Evolutionary conservation across 495 filamentous ascomycete species (phyloP).

Genomic region (Lasiosphaeris hirsuta): DNA sequence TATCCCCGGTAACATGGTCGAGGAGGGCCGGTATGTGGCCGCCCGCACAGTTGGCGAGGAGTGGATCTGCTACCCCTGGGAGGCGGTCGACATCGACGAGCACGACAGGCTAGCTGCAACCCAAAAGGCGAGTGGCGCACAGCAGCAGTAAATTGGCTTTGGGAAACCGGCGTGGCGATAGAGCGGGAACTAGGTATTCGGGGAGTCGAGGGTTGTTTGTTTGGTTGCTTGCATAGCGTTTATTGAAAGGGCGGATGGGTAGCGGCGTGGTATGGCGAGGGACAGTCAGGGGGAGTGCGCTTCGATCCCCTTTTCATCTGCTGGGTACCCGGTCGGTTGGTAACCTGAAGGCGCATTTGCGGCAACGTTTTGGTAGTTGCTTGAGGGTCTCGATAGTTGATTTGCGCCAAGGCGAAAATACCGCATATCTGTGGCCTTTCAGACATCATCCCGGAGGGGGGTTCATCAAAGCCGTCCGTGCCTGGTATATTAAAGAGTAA

Average conservation of each 20-base stretch:
- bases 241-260: not conserved
- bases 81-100: conserved; percentile 92
- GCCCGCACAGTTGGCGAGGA: conserved; percentile 84
- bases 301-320: too few species aligned
- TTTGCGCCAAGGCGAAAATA: not conserved
- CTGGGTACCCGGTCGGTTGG: too few species aligned
- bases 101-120: conserved; percentile 67
- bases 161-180: not conserved
- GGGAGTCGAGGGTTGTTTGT: not conserved
- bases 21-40: conserved; percentile 73
- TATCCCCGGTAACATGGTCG: conserved; percentile 77
- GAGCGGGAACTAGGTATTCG: not conserved
- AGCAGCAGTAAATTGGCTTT: not conserved
- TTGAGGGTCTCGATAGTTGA: not conserved
- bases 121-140: not conserved
- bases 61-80: conserved; percentile 99
- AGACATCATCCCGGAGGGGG: not conserved
- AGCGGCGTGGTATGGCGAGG: not conserved
- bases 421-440: not conserved
- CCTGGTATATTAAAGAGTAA: conserved; percentile 1
- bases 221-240: not conserved
- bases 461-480: not conserved
- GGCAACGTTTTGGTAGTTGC: too few species aligned
- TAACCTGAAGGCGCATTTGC: too few species aligned
- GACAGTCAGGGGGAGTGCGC: not conserved